These are phyloP conservation scores for Trifolium pratense DNA, from an alignment of 306 rosid species.

Conservation along the genomic window DNA sequence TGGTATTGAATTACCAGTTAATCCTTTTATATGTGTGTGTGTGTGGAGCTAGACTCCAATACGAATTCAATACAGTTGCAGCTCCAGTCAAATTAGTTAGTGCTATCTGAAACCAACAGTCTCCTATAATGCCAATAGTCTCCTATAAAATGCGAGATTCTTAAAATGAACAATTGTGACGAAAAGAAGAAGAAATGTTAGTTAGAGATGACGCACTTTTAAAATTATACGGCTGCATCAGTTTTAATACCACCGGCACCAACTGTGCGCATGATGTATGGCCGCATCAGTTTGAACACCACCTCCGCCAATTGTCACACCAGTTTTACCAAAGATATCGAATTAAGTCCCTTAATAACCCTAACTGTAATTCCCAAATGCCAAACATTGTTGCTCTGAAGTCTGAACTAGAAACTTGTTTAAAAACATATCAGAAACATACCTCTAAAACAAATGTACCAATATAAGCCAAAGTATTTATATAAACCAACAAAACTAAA, in stretches of 20 bases:
- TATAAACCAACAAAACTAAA: background rate
- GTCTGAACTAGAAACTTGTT: background rate
- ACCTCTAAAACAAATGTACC: background rate
- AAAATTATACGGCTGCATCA: background rate
- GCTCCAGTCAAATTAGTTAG: no score
- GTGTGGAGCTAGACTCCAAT: no score
- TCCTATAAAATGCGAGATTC: no score
- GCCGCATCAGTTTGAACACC: background rate
- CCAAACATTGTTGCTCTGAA: background rate
- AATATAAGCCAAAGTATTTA: background rate
- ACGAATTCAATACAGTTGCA: no score
- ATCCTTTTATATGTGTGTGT: no score
- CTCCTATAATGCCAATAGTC: no score
- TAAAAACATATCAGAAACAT: background rate
- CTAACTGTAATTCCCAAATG: background rate
- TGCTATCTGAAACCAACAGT: no score
- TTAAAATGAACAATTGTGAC: no score
- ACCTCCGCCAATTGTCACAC: background rate
- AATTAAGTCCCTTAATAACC: background rate
- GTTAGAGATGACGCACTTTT: no score
- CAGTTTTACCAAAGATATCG: background rate
- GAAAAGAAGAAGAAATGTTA: no score
- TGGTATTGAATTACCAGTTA: no score
- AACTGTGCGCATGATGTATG: background rate
- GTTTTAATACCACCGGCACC: background rate